Base-by-base conservation (phyloP, 495 filamentous ascomycete genomes). In the Hypoxylon trugodes region DNA sequence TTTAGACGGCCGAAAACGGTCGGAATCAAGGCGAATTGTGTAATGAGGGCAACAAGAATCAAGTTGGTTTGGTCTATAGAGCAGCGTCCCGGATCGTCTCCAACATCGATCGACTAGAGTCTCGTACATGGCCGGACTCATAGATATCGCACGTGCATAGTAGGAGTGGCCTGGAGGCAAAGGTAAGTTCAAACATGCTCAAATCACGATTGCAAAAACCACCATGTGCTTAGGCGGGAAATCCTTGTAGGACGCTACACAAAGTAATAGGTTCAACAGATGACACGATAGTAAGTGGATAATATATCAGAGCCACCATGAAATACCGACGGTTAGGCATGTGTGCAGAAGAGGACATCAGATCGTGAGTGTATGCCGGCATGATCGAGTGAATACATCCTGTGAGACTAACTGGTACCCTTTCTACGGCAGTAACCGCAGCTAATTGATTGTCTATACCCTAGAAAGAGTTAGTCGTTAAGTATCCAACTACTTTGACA, bases 31-130 rank as follows among this genome's bases (percentile, higher is more conserved):
- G 49, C 95, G 88, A 62, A 98, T 87, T 1, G 93, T 96, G 73
- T 98, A 97, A 61, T 96, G 92, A n/a, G 93, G 92, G 71, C 95
- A 98, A 70, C 95, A 98, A 53, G 92, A 90, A 52, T 86, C 77
- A 40, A 77, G 82, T 67, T 88, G 85, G 74, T 98, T 92, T 51
- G 92, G 95, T 65, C 95, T 92, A 79, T 98, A 98, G 64, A 97
- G 84, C n/a, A 94, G 79, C n/a, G 80, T 85, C 6, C 76, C 83
- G 48, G 86, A 97, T 77, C 95, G 84, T 76, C 95, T 86, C 93
- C 93, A 98, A 62, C 92, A 93, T 53, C 91, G 86, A 76, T 96
- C 86, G 52, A 97, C 77, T 9, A 98, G 83, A 48, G 75, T 75
- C 70, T 96, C 91, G 74, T 98, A 98, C 72, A 91, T 85, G 6